These are phyloP conservation scores for Pleurotus ostreatus DNA, from an alignment of 768 basidiomycete genomes.

Conservation along the genomic window DNA sequence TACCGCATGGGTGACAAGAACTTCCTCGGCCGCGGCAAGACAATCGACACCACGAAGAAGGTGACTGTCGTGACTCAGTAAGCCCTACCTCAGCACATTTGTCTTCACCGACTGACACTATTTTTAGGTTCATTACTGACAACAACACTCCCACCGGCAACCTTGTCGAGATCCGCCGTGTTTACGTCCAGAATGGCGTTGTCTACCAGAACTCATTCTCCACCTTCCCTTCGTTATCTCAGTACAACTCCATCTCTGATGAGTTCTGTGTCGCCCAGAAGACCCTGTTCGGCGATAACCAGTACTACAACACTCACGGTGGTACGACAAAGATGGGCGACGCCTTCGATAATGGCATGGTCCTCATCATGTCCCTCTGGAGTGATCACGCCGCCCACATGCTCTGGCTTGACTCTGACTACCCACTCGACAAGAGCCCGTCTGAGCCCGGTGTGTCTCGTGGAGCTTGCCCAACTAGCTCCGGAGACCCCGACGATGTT, in stretches of 20 bases:
- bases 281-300: slow-evolving; percentile 10
- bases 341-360: slow-evolving; percentile 31
- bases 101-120: too few species aligned
- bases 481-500: too few species aligned
- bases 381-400: too few species aligned
- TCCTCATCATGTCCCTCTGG: slow-evolving; percentile 24
- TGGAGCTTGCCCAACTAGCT: too few species aligned
- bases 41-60: slow-evolving; percentile 33
- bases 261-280: slow-evolving; percentile 25
- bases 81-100: neutral
- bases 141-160: slow-evolving; percentile 31
- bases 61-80: slow-evolving; percentile 43
- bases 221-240: slow-evolving; percentile 17
- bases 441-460: too few species aligned
- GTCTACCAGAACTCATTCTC: slow-evolving; percentile 37
- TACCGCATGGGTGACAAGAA: slow-evolving; percentile 37
- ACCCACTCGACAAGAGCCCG: too few species aligned
- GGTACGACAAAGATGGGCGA: slow-evolving; percentile 20
- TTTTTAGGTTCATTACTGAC: slow-evolving; percentile 27
- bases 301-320: slow-evolving; percentile 28
- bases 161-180: slow-evolving; percentile 34
- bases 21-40: slow-evolving; percentile 35
- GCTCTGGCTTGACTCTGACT: too few species aligned
- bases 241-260: slow-evolving; percentile 32
- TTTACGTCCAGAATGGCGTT: slow-evolving; percentile 17